These are phyloP conservation scores for Penicillium brevicompactum DNA, from an alignment of 2,329 filamentous ascomycete genomes.

Conservation along the genomic window DNA sequence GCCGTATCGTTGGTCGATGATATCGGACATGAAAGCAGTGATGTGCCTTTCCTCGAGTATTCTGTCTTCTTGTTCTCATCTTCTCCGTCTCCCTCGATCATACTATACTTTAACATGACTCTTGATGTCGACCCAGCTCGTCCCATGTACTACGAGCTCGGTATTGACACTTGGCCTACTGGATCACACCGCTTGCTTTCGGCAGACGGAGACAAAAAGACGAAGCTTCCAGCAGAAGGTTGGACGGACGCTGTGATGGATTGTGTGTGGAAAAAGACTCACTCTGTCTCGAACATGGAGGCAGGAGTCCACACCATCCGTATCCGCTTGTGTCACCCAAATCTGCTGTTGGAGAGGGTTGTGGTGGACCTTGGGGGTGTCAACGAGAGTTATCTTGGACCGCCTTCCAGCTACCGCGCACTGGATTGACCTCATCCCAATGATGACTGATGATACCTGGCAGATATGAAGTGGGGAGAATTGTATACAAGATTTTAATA, in stretches of 20 bases:
- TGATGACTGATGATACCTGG: neutral
- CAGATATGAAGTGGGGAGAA: too few relatives aligned
- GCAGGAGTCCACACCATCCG: slow-evolving; percentile 12
- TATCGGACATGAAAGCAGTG: neutral
- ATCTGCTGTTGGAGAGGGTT: slow-evolving; percentile 59
- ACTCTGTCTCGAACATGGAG: slow-evolving; percentile 11
- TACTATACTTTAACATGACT: slow-evolving; percentile 45
- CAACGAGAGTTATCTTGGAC: slow-evolving; percentile 57
- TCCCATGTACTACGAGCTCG: slow-evolving; percentile 54
- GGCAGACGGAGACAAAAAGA: slow-evolving; percentile 4
- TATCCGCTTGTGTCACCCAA: slow-evolving; percentile 46
- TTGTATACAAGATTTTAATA: too few relatives aligned
- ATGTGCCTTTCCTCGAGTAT: slow-evolving; percentile 56
- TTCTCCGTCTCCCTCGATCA: slow-evolving; percentile 41
- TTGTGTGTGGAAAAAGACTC: slow-evolving; percentile 16
- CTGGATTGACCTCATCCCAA: neutral
- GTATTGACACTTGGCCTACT: slow-evolving; percentile 43
- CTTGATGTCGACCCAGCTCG: slow-evolving; percentile 55
- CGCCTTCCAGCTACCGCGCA: slow-evolving; percentile 37
- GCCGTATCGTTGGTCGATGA: neutral
- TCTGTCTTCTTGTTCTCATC: slow-evolving; percentile 63
- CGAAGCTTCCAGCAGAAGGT: slow-evolving; percentile 13
- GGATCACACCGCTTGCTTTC: slow-evolving; percentile 9
- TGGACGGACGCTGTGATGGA: slow-evolving; percentile 17
- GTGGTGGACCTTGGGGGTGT: slow-evolving; percentile 60